Percentiles rank a stretch among this genome's conserved stretches.
Evolutionary conservation across 805 yeast genomes (phyloP).

Genomic region (Lachancea fermentati): DNA sequence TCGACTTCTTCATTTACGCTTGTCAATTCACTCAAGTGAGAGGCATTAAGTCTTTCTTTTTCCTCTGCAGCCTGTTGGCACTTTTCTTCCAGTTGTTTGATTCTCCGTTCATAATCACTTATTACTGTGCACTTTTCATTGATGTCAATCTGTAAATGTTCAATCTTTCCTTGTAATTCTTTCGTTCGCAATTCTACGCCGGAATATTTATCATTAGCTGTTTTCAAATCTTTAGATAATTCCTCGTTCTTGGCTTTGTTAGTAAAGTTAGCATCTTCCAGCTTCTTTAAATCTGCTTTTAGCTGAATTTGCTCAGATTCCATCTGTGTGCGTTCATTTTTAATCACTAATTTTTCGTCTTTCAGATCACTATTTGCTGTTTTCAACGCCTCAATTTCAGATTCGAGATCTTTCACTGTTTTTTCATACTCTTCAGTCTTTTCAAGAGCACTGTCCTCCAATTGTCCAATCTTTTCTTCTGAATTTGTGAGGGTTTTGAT

Average conservation of each 20-base stretch:
- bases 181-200: no score
- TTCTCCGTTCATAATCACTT: no score
- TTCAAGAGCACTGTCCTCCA: no score
- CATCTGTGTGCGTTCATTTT: not conserved
- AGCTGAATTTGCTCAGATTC: not conserved
- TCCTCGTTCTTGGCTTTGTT: not conserved
- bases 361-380: slow-evolving; percentile 18
- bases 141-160: no score
- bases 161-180: no score
- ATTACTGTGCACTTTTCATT: no score
- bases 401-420: not conserved
- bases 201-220: no score
- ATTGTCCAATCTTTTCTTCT: not conserved
- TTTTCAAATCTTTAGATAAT: no score
- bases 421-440: not conserved
- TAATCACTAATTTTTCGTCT: slow-evolving; percentile 1
- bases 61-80: not conserved
- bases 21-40: not conserved
- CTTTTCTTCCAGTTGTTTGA: not conserved
- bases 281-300: slow-evolving; percentile 8
- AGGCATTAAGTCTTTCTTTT: not conserved
- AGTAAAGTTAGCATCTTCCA: slow-evolving; percentile 7
- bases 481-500: not conserved
- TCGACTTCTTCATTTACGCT: slow-evolving; percentile 27
- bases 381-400: slow-evolving; percentile 13